Evolutionary conservation across 768 basidiomycete species (phyloP), one percentile per base, ranked within the genome.

Genomic region (Tylopilus felleus): DNA sequence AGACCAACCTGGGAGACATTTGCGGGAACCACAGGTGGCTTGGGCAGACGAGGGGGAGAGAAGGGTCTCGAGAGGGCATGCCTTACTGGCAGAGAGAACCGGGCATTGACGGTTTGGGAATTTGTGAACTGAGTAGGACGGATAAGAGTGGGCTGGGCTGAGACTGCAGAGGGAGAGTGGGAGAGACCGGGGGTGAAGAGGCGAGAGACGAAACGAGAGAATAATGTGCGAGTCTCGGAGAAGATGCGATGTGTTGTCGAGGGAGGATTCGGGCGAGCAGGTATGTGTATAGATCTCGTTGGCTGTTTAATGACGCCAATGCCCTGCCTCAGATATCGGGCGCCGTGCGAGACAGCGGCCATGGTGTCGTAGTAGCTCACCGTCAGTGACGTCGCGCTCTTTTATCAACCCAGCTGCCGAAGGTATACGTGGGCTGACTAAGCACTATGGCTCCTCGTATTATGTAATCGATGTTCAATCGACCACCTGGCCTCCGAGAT

Each of bases 1-100:
- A 94, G 75, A 5, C 92, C 92, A 21, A 93, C 80, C 56, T 90
- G 85, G 0, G 80, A 69, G 27, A 87, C 70, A 45, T 71, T 71
- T 19, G 80, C 69, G 8, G 82, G 81, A 16, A 80, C 75, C 2
- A 36, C 40, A 21, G 78, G 76, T 1, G 79, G 77, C n/a, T 77
- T 79, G 10, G 88, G 88, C 12, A 91, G 71, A 61, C 77, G 82
- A 16, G 75, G 79, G 1, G 73, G 67, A 23, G 71, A 69, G 23
- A 78, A 68, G 2, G 75, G 80, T 17, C 69, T 55, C 14, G 77
- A 76, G 38, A 90, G 73, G 1, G 81, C 75, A 59, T 76, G 72
- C 25, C 78, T 79, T 6, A 78, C 77, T 4, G 81, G 77, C 28
- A 83, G 71, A 16, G 86, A 87, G 43, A 88, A 68, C 0, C 80